Evolutionary conservation across 768 basidiomycete genomes (phyloP).

Genomic region (Termitomyces sp.): DNA sequence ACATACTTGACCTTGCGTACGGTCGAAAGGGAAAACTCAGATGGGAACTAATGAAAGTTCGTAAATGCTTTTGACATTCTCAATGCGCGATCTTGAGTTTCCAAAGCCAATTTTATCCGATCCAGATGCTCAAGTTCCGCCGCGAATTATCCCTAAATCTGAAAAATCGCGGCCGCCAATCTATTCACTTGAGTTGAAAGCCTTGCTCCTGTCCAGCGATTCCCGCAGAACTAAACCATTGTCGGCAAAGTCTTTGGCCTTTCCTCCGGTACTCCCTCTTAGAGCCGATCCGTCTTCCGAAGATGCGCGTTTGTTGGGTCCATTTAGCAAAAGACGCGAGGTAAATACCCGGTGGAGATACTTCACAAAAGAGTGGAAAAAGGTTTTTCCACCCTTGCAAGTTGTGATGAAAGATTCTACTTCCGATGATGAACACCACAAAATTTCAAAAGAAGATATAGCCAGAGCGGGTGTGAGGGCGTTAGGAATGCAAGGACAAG

Average conservation of each 20-base stretch:
- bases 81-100: neutral
- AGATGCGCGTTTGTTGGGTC: slow-evolving; percentile 56
- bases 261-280: slow-evolving; percentile 52
- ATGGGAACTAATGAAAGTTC: slow-evolving; percentile 64
- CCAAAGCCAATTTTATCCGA: slow-evolving; percentile 51
- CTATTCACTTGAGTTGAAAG: slow-evolving; percentile 55
- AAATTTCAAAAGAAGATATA: slow-evolving; percentile 8
- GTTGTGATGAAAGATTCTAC: slow-evolving; percentile 21
- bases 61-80: slow-evolving; percentile 7
- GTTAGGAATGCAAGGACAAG: slow-evolving; percentile 36
- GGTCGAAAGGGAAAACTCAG: slow-evolving; percentile 69
- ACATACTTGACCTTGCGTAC: slow-evolving; percentile 65
- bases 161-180: slow-evolving; percentile 57
- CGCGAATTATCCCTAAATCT: slow-evolving; percentile 43
- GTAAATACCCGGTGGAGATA: slow-evolving; percentile 68
- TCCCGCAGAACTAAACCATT: slow-evolving; percentile 45
- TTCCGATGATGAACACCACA: slow-evolving; percentile 3
- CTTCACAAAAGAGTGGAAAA: slow-evolving; percentile 48
- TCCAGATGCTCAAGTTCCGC: slow-evolving; percentile 32
- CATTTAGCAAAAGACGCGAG: slow-evolving; percentile 68
- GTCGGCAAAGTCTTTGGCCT: slow-evolving; percentile 28
- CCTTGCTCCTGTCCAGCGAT: slow-evolving; percentile 50
- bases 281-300: slow-evolving; percentile 52
- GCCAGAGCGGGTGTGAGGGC: slow-evolving; percentile 22
- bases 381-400: slow-evolving; percentile 57